Evolutionary conservation across 1,284 basidiomycete genomes (phyloP).

Genomic region (Leccinum ponderosum): DNA sequence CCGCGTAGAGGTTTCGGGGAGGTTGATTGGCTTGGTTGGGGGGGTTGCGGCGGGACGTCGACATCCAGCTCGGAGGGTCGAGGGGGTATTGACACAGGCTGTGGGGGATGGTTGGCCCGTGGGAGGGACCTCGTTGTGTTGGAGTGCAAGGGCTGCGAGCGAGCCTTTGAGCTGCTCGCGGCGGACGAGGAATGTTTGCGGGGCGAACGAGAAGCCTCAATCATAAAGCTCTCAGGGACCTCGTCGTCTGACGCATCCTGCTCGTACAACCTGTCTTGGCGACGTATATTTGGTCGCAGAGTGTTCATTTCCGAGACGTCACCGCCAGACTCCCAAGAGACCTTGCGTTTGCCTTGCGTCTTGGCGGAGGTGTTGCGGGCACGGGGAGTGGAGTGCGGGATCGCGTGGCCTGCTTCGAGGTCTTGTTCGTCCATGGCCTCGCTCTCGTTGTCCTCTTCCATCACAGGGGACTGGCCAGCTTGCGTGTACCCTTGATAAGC

Average conservation of each 20-base stretch:
- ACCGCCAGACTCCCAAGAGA: slow-evolving; percentile 49
- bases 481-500: slow-evolving; percentile 68
- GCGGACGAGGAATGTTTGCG: slow-evolving; percentile 34
- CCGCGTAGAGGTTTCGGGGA: slow-evolving; percentile 61
- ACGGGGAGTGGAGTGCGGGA: slow-evolving; percentile 30
- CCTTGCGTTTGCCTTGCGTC: slow-evolving; percentile 49
- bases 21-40: slow-evolving; percentile 26
- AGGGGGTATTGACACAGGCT: slow-evolving; percentile 54
- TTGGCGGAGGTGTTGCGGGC: slow-evolving; percentile 31
- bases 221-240: slow-evolving; percentile 81
- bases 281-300: slow-evolving; percentile 65
- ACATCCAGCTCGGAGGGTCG: slow-evolving; percentile 62
- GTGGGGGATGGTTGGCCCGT: slow-evolving; percentile 39
- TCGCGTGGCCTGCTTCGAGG: slow-evolving; percentile 49
- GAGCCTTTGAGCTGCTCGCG: slow-evolving; percentile 28
- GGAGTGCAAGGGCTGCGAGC: slow-evolving; percentile 49
- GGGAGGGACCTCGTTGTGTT: slow-evolving; percentile 44
- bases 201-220: slow-evolving; percentile 52
- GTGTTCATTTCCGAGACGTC: slow-evolving; percentile 54
- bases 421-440: slow-evolving; percentile 47
- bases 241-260: slow-evolving; percentile 74
- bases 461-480: slow-evolving; percentile 63
- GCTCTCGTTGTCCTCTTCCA: slow-evolving; percentile 60
- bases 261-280: slow-evolving; percentile 57
- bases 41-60: slow-evolving; percentile 30